Evolutionary conservation across 495 filamentous ascomycete genomes (phyloP).

Genomic region (Penicillium parvum): DNA sequence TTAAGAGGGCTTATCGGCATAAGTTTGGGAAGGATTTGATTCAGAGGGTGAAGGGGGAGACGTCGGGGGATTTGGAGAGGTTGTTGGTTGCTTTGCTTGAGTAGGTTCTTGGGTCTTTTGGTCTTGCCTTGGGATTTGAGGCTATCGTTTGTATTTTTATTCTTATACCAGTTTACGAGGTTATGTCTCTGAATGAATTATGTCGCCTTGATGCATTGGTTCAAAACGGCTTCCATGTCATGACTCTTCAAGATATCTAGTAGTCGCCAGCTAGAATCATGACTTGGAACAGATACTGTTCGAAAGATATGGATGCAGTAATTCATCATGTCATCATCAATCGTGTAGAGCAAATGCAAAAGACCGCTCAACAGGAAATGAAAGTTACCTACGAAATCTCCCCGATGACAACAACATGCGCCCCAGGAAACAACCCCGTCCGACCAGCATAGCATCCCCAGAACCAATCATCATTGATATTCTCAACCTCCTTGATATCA

Average conservation of each 20-base stretch:
- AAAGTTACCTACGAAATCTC: constrained; percentile 25
- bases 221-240: no score
- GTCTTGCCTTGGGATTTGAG: not conserved
- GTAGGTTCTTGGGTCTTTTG: constrained; percentile 11
- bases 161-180: no score
- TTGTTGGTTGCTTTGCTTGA: constrained; percentile 42
- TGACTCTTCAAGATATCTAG: no score
- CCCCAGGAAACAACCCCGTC: constrained; percentile 70
- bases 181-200: no score
- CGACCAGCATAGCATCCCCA: constrained; percentile 73
- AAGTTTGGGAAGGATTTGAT: constrained; percentile 58
- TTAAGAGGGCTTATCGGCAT: constrained; percentile 68
- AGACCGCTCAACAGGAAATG: not conserved
- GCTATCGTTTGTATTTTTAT: not conserved
- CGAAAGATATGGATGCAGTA: no score
- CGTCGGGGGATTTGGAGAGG: constrained; percentile 78
- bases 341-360: constrained; percentile 3
- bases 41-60: constrained; percentile 70
- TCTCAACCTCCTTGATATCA: constrained; percentile 72
- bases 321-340: constrained; percentile 5
- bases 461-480: constrained; percentile 84
- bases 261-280: no score
- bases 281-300: no score
- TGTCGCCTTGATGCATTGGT: no score
- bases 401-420: constrained; percentile 54